A percentile compares a stretch with the other conserved stretches of the same genome.
Evolutionary conservation across 192 early-diverging fungal genomes (phyloP).

Genomic region (Entomortierella beljakovae): DNA sequence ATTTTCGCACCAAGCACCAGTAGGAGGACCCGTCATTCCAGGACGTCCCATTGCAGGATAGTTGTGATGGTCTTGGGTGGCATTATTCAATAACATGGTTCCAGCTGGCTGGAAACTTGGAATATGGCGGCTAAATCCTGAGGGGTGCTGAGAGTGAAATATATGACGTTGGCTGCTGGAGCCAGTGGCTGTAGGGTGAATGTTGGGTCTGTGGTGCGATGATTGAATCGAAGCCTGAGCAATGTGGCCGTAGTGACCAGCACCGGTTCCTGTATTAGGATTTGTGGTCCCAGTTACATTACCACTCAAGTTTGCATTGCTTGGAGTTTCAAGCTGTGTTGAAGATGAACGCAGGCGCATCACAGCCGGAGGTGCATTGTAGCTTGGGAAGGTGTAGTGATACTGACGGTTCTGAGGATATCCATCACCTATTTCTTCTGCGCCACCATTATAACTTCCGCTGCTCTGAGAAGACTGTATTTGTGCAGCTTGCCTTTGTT

Average conservation of each 20-base stretch:
- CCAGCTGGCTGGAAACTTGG: constrained; percentile 22
- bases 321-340: not conserved
- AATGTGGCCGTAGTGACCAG: not conserved
- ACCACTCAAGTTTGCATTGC: not conserved
- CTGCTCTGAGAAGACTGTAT: not conserved
- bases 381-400: constrained; percentile 8
- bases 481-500: not conserved
- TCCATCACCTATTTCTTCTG: constrained; percentile 5
- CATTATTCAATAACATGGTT: not conserved
- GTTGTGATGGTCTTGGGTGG: not conserved
- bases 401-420: constrained; percentile 10
- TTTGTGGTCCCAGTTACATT: no score
- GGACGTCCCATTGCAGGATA: not conserved
- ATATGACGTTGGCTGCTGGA: not conserved
- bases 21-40: not conserved
- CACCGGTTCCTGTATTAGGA: not conserved
- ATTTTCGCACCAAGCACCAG: constrained; percentile 12
- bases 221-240: not conserved
- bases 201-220: not conserved
- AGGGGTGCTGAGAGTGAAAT: not conserved
- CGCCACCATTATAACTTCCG: no score
- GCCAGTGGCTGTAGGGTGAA: not conserved
- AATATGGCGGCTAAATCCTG: constrained; percentile 3
- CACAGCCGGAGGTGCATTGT: not conserved
- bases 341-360: not conserved